These are phyloP conservation scores for Epichloe glyceriae DNA, from an alignment of 2,329 filamentous ascomycete genomes.

Conservation along the genomic window DNA sequence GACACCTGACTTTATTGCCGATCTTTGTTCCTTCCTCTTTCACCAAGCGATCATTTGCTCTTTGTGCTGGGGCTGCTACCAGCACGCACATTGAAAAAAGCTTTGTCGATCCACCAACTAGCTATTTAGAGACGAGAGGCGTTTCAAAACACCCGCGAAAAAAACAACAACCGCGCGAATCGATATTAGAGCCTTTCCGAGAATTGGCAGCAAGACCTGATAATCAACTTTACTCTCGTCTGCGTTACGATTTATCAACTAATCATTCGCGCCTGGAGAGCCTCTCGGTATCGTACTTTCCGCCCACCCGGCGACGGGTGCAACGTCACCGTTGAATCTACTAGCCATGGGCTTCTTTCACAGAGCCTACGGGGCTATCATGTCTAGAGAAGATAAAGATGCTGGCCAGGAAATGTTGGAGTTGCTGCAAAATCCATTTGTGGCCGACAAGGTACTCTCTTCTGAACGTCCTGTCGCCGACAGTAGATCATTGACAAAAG, in stretches of 20 bases:
- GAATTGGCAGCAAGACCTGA: background rate
- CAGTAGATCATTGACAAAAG: too few species aligned
- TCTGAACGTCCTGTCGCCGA: background rate
- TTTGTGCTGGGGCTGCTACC: background rate
- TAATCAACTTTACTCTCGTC: background rate
- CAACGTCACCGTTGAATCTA: background rate
- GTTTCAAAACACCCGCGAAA: background rate
- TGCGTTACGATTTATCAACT: background rate
- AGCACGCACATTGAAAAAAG: background rate
- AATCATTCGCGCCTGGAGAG: background rate
- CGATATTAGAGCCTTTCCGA: background rate
- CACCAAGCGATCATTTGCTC: background rate
- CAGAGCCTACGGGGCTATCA: background rate
- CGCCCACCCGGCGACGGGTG: background rate
- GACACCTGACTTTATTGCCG: background rate
- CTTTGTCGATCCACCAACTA: background rate
- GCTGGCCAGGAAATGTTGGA: conserved; percentile 32
- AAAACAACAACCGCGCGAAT: background rate
- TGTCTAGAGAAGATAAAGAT: conserved; percentile 11
- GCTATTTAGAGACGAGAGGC: background rate
- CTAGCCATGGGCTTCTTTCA: background rate
- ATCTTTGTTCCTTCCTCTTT: background rate
- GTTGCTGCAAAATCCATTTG: conserved; percentile 38
- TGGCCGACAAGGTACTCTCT: conserved; percentile 9
- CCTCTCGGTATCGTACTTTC: background rate